These are phyloP conservation scores for Malus hybrid DNA, from an alignment of 331 rosid genomes.

Conservation along the genomic window DNA sequence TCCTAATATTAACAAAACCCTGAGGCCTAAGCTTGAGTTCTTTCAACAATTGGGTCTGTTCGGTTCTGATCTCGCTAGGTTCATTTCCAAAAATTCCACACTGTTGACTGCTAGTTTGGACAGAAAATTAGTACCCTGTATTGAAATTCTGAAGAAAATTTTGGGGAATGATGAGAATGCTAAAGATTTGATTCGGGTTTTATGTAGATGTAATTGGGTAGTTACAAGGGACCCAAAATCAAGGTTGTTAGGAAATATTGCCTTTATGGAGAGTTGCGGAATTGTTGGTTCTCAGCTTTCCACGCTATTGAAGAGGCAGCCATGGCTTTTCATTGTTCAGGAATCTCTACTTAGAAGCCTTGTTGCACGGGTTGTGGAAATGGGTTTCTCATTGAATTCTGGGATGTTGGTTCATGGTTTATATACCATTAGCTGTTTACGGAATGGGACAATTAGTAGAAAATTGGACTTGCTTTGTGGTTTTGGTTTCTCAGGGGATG, in stretches of 20 bases:
- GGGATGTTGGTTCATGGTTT: slow-evolving; percentile 26
- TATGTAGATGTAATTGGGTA: neutral
- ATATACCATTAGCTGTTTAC: slow-evolving; percentile 17
- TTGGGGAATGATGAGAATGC: slow-evolving; percentile 2
- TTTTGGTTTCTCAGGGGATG: slow-evolving; percentile 28
- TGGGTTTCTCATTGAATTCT: slow-evolving; percentile 22
- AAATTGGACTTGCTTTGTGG: slow-evolving; percentile 22
- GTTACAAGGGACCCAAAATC: slow-evolving; percentile 6
- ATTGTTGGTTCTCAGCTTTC: slow-evolving; percentile 36
- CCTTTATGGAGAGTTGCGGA: slow-evolving; percentile 30
- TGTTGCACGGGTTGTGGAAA: slow-evolving; percentile 16
- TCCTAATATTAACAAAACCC: slow-evolving; percentile 15
- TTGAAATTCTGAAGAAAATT: slow-evolving; percentile 21
- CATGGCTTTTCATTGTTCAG: neutral
- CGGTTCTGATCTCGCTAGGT: slow-evolving; percentile 17
- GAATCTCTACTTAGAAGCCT: slow-evolving; percentile 20
- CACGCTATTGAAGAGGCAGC: slow-evolving; percentile 21
- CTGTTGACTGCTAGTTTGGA: slow-evolving; percentile 28
- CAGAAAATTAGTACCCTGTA: slow-evolving; percentile 22
- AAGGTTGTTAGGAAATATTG: slow-evolving; percentile 8
- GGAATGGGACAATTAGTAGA: slow-evolving; percentile 4
- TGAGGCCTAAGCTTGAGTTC: slow-evolving; percentile 36
- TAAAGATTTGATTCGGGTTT: slow-evolving; percentile 1
- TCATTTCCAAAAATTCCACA: slow-evolving; percentile 19
- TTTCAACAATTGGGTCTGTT: slow-evolving; percentile 28